phyloP scores from a whole-genome alignment of 495 filamentous ascomycete species.

The Aspergillus wentii region DNA sequence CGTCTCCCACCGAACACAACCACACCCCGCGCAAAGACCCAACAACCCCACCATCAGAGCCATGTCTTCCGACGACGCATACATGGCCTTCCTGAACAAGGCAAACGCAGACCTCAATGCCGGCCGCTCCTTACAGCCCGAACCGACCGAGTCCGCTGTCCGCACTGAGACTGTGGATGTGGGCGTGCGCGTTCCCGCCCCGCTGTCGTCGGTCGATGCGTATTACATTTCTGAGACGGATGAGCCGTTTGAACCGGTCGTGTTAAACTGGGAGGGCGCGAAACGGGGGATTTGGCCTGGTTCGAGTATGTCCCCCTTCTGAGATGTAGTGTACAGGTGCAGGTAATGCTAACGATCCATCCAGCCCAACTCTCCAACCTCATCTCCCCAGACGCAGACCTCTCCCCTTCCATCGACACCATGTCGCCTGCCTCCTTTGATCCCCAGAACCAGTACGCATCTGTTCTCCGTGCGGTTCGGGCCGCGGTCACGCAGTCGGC shows the following conservation, averaged over 20 bases:
- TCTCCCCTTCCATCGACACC: conserved; percentile 28
- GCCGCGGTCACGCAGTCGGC: conserved; percentile 23
- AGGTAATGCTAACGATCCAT: conserved; percentile 4
- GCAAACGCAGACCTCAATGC: conserved; percentile 65
- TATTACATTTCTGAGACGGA: conserved; percentile 79
- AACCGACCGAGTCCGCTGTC: conserved; percentile 26
- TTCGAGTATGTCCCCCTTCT: conserved; percentile 46
- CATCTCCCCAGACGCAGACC: conserved; percentile 28
- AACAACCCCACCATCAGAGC: conserved; percentile 20
- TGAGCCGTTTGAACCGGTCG: conserved; percentile 76
- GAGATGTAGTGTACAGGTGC: background rate
- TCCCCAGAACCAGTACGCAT: conserved; percentile 31
- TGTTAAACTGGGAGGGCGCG: conserved; percentile 55
- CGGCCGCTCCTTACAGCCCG: conserved; percentile 21
- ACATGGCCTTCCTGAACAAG: conserved; percentile 77
- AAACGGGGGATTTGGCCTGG: conserved; percentile 51
- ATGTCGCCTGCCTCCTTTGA: conserved; percentile 35
- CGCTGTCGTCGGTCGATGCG: conserved; percentile 51
- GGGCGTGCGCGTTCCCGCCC: conserved; percentile 46
- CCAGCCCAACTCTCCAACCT: conserved; percentile 35
- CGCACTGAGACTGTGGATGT: conserved; percentile 48
- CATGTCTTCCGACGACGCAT: conserved; percentile 78
- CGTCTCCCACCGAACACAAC: conserved; percentile 16
- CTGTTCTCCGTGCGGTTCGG: conserved; percentile 26
- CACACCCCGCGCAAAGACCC: conserved; percentile 10